Evolutionary conservation across 192 early-diverging fungal genomes (phyloP).

Genomic region (Gonapodya prolifera): DNA sequence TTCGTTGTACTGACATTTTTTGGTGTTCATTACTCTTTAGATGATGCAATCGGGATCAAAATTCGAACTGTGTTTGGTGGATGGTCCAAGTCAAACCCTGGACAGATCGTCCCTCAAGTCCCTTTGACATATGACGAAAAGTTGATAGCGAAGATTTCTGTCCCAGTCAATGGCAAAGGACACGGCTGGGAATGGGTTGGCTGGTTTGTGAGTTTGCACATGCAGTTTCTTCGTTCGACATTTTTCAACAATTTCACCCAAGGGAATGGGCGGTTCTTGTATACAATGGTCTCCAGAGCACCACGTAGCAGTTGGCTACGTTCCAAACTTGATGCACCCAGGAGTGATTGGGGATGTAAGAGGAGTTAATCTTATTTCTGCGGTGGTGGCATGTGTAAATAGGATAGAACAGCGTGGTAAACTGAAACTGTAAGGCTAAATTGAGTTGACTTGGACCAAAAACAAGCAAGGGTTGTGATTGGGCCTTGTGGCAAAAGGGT

Average conservation of each 20-base stretch:
- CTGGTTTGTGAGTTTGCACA: neutral
- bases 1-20: neutral
- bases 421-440: too few relatives aligned
- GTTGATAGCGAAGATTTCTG: neutral
- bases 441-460: too few relatives aligned
- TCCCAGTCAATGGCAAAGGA: neutral
- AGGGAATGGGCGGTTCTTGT: neutral
- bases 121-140: neutral
- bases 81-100: neutral
- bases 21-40: neutral
- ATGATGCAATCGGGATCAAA: neutral
- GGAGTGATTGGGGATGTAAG: neutral
- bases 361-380: neutral
- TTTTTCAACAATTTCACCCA: neutral
- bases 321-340: neutral
- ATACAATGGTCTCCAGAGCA: constrained; percentile 2
- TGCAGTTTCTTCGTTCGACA: neutral
- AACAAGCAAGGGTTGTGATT: too few relatives aligned
- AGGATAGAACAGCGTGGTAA: neutral
- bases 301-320: neutral
- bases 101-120: neutral
- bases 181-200: constrained; percentile 2
- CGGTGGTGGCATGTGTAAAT: neutral
- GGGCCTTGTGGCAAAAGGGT: too few relatives aligned
- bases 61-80: neutral